phyloP scores from a whole-genome alignment of 1,284 basidiomycete species.

The Xerocomus nothofagi region DNA sequence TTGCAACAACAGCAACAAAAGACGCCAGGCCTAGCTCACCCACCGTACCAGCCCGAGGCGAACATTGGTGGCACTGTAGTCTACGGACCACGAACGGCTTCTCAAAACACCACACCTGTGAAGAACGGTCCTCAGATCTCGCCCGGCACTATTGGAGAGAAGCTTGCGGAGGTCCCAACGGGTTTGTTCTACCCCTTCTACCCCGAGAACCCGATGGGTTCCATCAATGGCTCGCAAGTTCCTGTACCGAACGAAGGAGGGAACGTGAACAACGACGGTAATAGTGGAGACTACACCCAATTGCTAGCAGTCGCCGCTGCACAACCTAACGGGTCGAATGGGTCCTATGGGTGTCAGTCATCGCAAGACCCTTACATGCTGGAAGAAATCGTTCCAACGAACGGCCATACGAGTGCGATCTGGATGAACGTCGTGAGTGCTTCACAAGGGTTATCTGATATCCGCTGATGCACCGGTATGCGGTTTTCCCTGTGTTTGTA shows the following conservation, averaged over 20 bases:
- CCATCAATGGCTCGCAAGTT: constrained; percentile 14
- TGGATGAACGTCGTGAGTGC: constrained; percentile 43
- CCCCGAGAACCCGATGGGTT: constrained; percentile 49
- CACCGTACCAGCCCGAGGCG: constrained; percentile 23
- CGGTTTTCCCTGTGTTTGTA: constrained; percentile 14
- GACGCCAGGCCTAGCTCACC: constrained; percentile 44
- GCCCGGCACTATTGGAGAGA: constrained; percentile 34
- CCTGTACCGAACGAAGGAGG: constrained; percentile 24
- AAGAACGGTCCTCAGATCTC: constrained; percentile 28
- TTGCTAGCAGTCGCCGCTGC: constrained; percentile 56
- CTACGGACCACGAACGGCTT: constrained; percentile 39
- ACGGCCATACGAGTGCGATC: constrained; percentile 35
- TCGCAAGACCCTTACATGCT: constrained; percentile 61
- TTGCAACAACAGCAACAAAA: constrained; percentile 38
- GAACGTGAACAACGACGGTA: constrained; percentile 22
- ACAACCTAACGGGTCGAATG: constrained; percentile 41
- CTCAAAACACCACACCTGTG: constrained; percentile 36
- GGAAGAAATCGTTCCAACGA: constrained; percentile 56
- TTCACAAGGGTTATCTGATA: constrained; percentile 30
- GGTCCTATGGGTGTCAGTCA: constrained; percentile 51
- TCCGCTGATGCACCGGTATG: constrained; percentile 31
- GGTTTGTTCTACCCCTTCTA: constrained; percentile 75
- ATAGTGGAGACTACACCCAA: constrained; percentile 46
- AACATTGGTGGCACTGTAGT: constrained; percentile 20
- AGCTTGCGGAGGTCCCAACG: constrained; percentile 61